Conservation (phyloP, 106 monocot species). For the Dendrobium nobile region DNA sequence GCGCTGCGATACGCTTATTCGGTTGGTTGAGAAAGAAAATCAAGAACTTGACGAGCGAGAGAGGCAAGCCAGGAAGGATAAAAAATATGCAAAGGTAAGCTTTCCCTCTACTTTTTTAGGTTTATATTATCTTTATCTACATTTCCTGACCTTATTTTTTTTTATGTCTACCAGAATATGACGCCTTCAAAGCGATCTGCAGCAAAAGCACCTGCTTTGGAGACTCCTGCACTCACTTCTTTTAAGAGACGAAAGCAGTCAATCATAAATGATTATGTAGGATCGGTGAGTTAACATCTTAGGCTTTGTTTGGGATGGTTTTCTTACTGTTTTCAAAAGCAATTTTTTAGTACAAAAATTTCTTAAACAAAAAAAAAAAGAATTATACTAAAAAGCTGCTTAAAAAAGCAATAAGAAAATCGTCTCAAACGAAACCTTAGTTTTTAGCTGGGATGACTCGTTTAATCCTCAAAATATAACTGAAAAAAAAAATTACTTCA, state of each 20-base stretch:
- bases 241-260: constrained; percentile 73
- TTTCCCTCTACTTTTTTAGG: background rate
- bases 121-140: background rate
- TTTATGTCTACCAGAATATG: constrained; percentile 29
- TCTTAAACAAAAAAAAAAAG: too few species aligned
- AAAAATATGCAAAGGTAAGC: constrained; percentile 65
- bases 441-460: too few species aligned
- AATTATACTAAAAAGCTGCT: too few species aligned
- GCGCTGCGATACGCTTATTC: constrained; percentile 91
- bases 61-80: constrained; percentile 81
- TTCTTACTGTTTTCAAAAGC: too few species aligned
- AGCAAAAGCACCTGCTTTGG: constrained; percentile 35
- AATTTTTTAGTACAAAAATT: too few species aligned
- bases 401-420: too few species aligned
- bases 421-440: too few species aligned
- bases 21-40: constrained; percentile 92
- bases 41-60: constrained; percentile 92
- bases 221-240: constrained; percentile 41
- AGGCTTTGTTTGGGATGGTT: too few species aligned
- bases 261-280: constrained; percentile 55
- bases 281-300: constrained; percentile 41
- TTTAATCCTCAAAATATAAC: too few species aligned
- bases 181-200: constrained; percentile 64
- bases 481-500: too few species aligned
- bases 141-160: background rate